A percentile compares a stretch with the other conserved stretches of the same genome.
phyloP scores from a whole-genome alignment of 2,329 filamentous ascomycete genomes.

The Claviceps sp. region DNA sequence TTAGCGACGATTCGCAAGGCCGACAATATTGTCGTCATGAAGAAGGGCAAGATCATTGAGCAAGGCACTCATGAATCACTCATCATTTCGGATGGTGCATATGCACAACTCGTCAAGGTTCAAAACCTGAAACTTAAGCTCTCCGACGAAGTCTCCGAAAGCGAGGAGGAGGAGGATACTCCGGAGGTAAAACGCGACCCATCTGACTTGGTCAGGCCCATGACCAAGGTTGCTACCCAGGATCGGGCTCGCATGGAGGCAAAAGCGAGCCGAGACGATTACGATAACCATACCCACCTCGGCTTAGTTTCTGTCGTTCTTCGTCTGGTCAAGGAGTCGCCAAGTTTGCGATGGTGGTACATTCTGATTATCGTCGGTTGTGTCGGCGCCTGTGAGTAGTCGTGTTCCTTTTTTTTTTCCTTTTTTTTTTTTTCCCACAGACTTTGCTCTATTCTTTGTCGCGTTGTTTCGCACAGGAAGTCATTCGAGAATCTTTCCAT shows the following conservation, averaged over 20 bases:
- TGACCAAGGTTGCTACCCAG: slow-evolving; percentile 18
- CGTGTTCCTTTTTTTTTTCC: not conserved
- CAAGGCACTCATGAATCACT: slow-evolving; percentile 43
- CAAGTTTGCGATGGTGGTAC: slow-evolving; percentile 22
- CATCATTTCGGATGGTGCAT: slow-evolving; percentile 19
- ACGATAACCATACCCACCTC: slow-evolving; percentile 19
- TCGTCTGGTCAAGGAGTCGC: slow-evolving; percentile 24
- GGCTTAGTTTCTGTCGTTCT: slow-evolving; percentile 18
- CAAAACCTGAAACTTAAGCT: not conserved
- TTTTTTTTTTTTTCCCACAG: not conserved
- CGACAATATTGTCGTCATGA: slow-evolving; percentile 48
- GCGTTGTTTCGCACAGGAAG: too few relatives aligned
- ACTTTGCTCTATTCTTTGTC: not conserved
- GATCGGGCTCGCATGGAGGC: slow-evolving; percentile 18
- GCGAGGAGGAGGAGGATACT: not conserved
- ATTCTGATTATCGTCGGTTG: slow-evolving; percentile 19
- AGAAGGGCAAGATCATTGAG: slow-evolving; percentile 41
- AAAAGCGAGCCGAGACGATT: slow-evolving; percentile 24
- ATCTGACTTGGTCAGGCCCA: slow-evolving; percentile 15
- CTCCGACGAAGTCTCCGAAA: not conserved
- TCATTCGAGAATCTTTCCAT: too few relatives aligned
- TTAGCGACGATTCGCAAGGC: slow-evolving; percentile 76
- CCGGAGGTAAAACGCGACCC: slow-evolving; percentile 2
- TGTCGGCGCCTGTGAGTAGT: slow-evolving; percentile 14
- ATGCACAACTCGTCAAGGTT: slow-evolving; percentile 3